Percentiles rank a stretch among this genome's conserved stretches.
phyloP scores from a whole-genome alignment of 2,329 filamentous ascomycete species.

The Ascochyta clinopodiicola region DNA sequence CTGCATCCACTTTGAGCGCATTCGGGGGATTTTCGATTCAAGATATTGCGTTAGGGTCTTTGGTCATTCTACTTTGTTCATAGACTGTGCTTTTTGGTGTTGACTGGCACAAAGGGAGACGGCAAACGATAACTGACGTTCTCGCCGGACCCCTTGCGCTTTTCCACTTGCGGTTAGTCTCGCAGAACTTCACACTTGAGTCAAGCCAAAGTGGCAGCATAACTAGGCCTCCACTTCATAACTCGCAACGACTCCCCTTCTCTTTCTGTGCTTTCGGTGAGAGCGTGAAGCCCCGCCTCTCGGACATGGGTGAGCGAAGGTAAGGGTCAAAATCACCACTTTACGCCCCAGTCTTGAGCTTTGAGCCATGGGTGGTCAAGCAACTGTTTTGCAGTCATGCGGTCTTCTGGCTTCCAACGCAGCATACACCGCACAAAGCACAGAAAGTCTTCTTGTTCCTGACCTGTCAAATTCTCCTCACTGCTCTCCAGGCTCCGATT shows the following conservation, averaged over 20 bases:
- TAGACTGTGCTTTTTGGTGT: background rate
- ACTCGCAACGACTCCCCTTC: background rate
- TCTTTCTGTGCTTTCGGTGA: background rate
- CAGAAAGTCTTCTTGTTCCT: conserved; percentile 39
- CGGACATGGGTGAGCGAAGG: background rate
- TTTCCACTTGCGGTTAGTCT: conserved; percentile 4
- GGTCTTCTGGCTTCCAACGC: conserved; percentile 46
- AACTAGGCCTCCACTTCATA: conserved; percentile 1
- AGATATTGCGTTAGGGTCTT: conserved; percentile 1
- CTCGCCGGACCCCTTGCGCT: conserved; percentile 5
- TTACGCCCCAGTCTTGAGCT: background rate
- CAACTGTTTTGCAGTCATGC: conserved; percentile 27
- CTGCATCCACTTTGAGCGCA: conserved; percentile 7
- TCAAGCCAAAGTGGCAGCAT: conserved; percentile 2
- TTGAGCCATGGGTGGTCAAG: conserved; percentile 23
- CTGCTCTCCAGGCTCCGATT: conserved; percentile 15
- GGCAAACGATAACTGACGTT: background rate
- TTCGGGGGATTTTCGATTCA: conserved; percentile 12
- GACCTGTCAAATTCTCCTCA: conserved; percentile 28
- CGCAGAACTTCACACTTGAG: background rate
- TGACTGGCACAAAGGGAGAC: background rate
- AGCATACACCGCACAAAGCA: conserved; percentile 46
- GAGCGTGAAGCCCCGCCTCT: background rate
- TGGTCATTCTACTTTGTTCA: background rate
- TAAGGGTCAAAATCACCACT: background rate